These are phyloP conservation scores for Cadophora sp. DNA, from an alignment of 2,329 filamentous ascomycete species.

Conservation along the genomic window DNA sequence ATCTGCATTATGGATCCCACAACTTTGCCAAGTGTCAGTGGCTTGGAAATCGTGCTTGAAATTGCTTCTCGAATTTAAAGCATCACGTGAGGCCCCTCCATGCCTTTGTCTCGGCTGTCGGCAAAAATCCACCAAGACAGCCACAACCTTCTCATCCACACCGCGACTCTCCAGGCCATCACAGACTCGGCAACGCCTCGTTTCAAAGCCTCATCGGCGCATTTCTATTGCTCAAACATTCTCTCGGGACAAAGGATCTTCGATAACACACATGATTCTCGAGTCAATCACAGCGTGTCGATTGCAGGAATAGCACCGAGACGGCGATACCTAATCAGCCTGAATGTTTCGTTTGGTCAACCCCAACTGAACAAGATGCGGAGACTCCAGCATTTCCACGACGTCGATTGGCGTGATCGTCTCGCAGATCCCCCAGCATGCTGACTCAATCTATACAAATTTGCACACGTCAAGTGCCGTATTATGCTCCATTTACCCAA, in stretches of 20 bases:
- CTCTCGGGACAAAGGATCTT: slow-evolving; percentile 19
- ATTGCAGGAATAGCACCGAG: slow-evolving; percentile 9
- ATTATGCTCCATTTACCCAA: slow-evolving; percentile 21
- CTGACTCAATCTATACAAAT: slow-evolving; percentile 14
- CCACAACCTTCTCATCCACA: no score
- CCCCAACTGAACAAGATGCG: slow-evolving; percentile 21
- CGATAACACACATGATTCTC: not conserved
- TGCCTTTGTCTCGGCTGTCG: not conserved
- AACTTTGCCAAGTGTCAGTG: no score
- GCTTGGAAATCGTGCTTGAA: not conserved
- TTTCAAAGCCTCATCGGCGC: not conserved
- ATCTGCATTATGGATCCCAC: no score
- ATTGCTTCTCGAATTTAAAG: not conserved
- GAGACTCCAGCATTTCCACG: slow-evolving; percentile 19
- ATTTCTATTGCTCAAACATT: not conserved
- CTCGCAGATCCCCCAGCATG: slow-evolving; percentile 18
- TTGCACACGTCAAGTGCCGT: slow-evolving; percentile 22
- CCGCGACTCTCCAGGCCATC: not conserved
- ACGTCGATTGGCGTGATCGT: slow-evolving; percentile 13
- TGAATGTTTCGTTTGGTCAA: slow-evolving; percentile 18
- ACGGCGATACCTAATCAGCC: slow-evolving; percentile 22
- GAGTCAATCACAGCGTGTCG: not conserved
- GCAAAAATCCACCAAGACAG: not conserved
- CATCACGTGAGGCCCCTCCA: not conserved
- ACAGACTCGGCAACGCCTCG: not conserved